Base-by-base conservation (phyloP, 345 rosid genomes). In the Brassica nigra region DNA sequence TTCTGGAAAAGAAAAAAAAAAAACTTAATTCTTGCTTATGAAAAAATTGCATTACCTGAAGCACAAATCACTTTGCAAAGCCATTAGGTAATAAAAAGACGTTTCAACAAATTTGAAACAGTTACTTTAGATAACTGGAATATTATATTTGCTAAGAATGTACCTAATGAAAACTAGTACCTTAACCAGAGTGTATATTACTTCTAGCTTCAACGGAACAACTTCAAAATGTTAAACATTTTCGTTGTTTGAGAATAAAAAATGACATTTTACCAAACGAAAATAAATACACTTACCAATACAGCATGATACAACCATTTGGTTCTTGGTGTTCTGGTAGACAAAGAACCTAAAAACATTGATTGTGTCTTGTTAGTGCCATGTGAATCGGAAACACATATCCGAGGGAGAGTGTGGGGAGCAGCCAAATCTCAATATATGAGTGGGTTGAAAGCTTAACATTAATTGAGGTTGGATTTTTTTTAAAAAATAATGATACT, bases 281-380 rank as follows among this genome's bases (percentile, higher is more conserved):
- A 76, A n/a, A 33, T 62, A 62, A 33, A 47, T 62, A 62, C n/a
- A 7, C 44, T 14, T 15, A 47, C 42, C 63, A 47, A 47, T 23
- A 28, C 33, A 78, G 23, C 23, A 36, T 52, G 14, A 36, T 65
- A 55, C 59, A 64, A 55, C 7, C 39, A 71, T 54, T 10, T 34
- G 33, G 76, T 37, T 71, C 47, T 55, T 39, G 37, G 28, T 37
- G 12, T 58, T 67, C 6, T 67, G 74, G 70, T 61, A 79, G 78
- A 79, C 82, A 79, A 47, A 59, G 66, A 68, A 18, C 27, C 78
- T 67, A 47, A 68, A 79, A 7, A 68, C 70, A 79, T 74, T 73
- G 75, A 79, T 73, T 68, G 70, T 79, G 70, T 62, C 75, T 72
- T 74, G 74, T 73, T 78, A 44, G 74, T 73, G 82, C 74, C 82